Evolutionary conservation across 371 early-diverging fungal genomes (phyloP), one percentile per base, ranked within the genome.

Genomic region (Phascolomyces articulosus): DNA sequence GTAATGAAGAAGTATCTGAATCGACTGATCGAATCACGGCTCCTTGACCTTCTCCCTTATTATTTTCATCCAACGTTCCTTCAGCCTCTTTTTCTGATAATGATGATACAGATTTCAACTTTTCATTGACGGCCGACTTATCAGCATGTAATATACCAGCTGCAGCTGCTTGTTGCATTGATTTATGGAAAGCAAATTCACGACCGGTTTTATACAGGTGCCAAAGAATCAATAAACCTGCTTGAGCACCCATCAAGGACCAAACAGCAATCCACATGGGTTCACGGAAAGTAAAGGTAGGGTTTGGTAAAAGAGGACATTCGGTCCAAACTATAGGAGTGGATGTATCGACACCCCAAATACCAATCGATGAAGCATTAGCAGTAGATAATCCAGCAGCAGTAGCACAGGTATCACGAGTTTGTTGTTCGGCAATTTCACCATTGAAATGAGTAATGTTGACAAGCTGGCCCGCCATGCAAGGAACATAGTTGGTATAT

Each of bases 181-280:
- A 74, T 69, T 47, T 84, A 56, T 34, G 85, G 67, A 18, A 65
- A 60, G 72, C 78, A 83, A 27, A 84, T 44, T 70, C 72, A 41
- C 67, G 67, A 53, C 64, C 49, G 47, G 60, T 57, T 58, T 86
- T 86, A 73, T 80, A 83, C 20, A 73, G 8, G 4, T 77, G 71
- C 89, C 89, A 89, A 0, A 74, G 28, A 26, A 64, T 58, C 40
- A 85, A 73, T 3, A 85, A 48, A 11, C 64, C 58, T 7, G 69
- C 69, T 26, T 84, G 77, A 24, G 77, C 69, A 21, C 67, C 76
- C 2, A 77, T 53, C 24, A 83, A 55, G 0, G 73, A 58, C 77
- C 85, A 87, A 16, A 86, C 83, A 3, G 82, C 74, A 34, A 88
- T 58, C 82, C 86, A 90, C 75, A 85, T 86, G 29, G 79, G 83